Evolutionary conservation across 2,329 filamentous ascomycete species (phyloP).

Genomic region (Stagonosporopsis chrysanthemi): DNA sequence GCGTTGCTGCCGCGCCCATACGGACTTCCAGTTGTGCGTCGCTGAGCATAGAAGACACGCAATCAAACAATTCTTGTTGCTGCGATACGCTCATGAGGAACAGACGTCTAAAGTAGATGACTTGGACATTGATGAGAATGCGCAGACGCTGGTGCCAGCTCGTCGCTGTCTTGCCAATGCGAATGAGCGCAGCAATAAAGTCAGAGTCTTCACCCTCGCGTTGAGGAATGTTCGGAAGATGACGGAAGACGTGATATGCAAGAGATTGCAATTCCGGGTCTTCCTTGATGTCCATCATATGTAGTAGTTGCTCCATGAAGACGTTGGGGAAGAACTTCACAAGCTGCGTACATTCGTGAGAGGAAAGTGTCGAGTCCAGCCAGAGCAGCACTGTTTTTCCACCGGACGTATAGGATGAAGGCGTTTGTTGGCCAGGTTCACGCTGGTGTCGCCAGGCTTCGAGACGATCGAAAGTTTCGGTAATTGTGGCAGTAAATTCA

Average conservation of each 20-base stretch:
- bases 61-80: conserved; percentile 82
- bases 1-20: conserved; percentile 86
- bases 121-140: conserved; percentile 97
- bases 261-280: conserved; percentile 93
- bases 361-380: conserved; percentile 90
- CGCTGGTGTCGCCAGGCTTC: conserved; percentile 89
- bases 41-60: conserved; percentile 93
- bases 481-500: conserved; percentile 76
- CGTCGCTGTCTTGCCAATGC: conserved; percentile 81
- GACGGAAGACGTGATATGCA: conserved; percentile 95
- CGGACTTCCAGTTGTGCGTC: conserved; percentile 94
- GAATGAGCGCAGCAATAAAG: conserved; percentile 86
- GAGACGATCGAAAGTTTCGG: conserved; percentile 77
- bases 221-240: conserved; percentile 94
- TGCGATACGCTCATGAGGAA: conserved; percentile 82
- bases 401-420: conserved; percentile 91
- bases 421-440: conserved; percentile 86
- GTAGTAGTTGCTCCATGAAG: conserved; percentile 90
- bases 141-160: conserved; percentile 97
- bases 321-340: conserved; percentile 88
- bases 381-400: conserved; percentile 96
- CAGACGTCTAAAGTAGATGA: conserved; percentile 95
- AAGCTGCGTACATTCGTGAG: conserved; percentile 90
- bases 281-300: conserved; percentile 99
- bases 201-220: conserved; percentile 81